A percentile compares a stretch with the other conserved stretches of the same genome.
These are phyloP conservation scores for Rubroboletus pulcherrimus DNA, from an alignment of 768 basidiomycete species.

Conservation along the genomic window DNA sequence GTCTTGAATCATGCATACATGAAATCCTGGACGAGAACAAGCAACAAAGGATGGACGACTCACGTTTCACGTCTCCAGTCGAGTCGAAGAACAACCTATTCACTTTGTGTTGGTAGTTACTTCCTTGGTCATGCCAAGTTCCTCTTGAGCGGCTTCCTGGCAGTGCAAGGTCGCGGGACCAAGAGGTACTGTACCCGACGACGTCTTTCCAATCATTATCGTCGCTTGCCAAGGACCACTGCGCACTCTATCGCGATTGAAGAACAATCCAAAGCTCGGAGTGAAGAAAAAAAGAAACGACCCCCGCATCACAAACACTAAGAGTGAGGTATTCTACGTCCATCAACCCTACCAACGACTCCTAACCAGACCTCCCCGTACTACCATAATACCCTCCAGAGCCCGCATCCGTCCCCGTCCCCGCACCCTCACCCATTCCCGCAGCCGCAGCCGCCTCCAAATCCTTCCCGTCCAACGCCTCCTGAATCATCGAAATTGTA, in stretches of 20 bases:
- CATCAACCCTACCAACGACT: too few relatives aligned
- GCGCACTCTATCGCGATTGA: too few relatives aligned
- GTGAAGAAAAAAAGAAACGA: background rate
- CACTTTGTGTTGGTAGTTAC: background rate
- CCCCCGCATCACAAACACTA: background rate
- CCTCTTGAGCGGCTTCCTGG: background rate
- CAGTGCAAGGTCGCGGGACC: too few relatives aligned
- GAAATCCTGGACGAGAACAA: background rate
- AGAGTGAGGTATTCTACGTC: background rate
- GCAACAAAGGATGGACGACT: too few relatives aligned
- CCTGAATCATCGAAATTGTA: constrained; percentile 92
- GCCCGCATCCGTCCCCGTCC: background rate
- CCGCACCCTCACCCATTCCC: background rate
- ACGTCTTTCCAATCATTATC: too few relatives aligned
- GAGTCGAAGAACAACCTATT: background rate
- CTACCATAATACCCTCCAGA: background rate
- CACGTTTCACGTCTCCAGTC: background rate
- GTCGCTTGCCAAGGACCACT: background rate
- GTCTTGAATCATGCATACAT: background rate
- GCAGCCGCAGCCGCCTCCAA: constrained; percentile 24
- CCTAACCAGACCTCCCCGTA: background rate
- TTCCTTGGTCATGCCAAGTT: too few relatives aligned
- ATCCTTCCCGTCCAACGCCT: constrained; percentile 79
- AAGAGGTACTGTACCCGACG: background rate
- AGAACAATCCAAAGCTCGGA: background rate